These are phyloP conservation scores for Aureobasidium sp. DNA, from an alignment of 2,329 filamentous ascomycete genomes.

Conservation along the genomic window DNA sequence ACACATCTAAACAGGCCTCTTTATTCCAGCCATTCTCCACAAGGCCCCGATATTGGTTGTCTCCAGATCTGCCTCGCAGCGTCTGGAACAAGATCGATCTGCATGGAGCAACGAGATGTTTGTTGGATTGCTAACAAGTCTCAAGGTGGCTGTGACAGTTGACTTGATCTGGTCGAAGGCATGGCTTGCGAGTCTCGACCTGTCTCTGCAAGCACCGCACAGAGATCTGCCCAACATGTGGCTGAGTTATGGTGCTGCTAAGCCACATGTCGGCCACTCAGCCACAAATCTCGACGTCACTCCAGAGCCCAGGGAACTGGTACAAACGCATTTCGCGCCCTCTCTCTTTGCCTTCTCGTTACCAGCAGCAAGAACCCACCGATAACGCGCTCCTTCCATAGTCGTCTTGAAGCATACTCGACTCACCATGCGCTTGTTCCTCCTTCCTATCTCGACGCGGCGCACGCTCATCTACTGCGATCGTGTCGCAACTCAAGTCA, in stretches of 20 bases:
- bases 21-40: not conserved
- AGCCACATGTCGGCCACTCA: not conserved
- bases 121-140: not conserved
- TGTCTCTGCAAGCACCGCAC: not conserved
- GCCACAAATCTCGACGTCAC: not conserved
- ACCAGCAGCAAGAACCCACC: not conserved
- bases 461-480: slow-evolving; percentile 90
- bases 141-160: too few relatives aligned
- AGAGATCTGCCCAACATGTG: not conserved
- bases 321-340: not conserved
- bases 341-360: not conserved
- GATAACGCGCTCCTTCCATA: not conserved
- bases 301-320: not conserved
- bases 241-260: not conserved
- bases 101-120: not conserved
- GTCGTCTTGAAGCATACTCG: not conserved
- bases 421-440: slow-evolving; percentile 71
- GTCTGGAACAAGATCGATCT: not conserved
- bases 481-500: slow-evolving; percentile 40
- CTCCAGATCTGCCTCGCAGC: not conserved
- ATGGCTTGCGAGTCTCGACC: not conserved
- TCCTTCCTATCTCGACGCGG: slow-evolving; percentile 85
- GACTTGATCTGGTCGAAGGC: not conserved
- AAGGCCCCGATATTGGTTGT: not conserved
- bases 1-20: not conserved